Percentiles rank a stretch among this genome's conserved stretches.
These are phyloP conservation scores for Claviceps pusilla DNA, from an alignment of 2,329 filamentous ascomycete genomes.

Conservation along the genomic window DNA sequence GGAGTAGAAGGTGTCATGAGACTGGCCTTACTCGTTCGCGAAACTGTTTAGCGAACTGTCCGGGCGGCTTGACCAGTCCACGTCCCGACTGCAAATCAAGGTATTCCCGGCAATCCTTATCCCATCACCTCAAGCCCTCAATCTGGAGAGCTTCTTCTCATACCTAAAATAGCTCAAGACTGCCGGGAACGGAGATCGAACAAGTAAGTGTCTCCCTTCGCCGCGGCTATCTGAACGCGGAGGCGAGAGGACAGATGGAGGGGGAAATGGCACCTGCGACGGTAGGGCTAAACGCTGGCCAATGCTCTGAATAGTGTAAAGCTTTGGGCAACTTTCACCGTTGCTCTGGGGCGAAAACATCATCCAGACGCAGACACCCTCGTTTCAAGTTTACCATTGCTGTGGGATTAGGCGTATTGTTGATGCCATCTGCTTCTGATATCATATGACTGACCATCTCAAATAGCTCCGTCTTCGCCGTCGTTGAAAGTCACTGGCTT, in stretches of 20 bases:
- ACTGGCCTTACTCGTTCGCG: not conserved
- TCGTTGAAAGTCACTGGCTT: conserved; percentile 5
- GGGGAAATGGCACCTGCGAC: not conserved
- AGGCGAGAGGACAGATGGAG: not conserved
- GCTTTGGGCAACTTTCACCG: not conserved
- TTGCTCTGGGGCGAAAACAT: not conserved
- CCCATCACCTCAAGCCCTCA: not conserved
- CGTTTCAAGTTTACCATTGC: not conserved
- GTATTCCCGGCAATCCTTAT: not conserved
- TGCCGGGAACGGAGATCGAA: not conserved
- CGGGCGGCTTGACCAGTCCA: not conserved
- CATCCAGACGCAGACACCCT: not conserved
- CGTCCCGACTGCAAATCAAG: not conserved
- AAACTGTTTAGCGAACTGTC: not conserved
- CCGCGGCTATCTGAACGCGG: not conserved
- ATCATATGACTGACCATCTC: conserved; percentile 1
- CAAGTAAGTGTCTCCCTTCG: not conserved
- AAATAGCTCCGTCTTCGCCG: not conserved
- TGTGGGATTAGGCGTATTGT: not conserved
- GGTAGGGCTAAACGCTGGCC: not conserved
- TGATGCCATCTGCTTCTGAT: not conserved
- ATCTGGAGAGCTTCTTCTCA: not conserved
- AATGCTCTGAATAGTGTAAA: not conserved
- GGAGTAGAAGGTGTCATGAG: not conserved
- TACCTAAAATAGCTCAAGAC: not conserved